These are phyloP conservation scores for Penicillium ucsense DNA, from an alignment of 495 filamentous ascomycete species.

Conservation along the genomic window DNA sequence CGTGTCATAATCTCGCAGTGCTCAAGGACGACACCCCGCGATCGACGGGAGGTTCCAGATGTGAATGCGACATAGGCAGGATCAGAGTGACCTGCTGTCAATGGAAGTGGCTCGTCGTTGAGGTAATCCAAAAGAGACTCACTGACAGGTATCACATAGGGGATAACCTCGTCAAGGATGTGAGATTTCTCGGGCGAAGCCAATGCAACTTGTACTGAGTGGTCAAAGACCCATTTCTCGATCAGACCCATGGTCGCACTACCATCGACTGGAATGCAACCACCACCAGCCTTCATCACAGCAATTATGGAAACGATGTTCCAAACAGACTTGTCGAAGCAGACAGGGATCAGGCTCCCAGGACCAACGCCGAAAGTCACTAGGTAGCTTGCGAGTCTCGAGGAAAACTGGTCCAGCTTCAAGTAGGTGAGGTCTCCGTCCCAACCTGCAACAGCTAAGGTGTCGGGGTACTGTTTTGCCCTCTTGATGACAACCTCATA, in stretches of 20 bases:
- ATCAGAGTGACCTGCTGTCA: constrained; percentile 15
- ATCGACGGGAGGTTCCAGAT: constrained; percentile 29
- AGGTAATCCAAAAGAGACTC: constrained; percentile 31
- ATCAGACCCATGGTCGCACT: constrained; percentile 15
- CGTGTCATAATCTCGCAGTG: constrained; percentile 35
- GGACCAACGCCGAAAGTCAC: constrained; percentile 28
- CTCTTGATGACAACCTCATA: constrained; percentile 36
- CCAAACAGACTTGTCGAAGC: constrained; percentile 33
- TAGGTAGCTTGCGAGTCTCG: constrained; percentile 35
- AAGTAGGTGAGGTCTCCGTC: constrained; percentile 43
- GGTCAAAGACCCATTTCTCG: constrained; percentile 30
- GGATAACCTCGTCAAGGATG: constrained; percentile 26
- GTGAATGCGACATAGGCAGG: constrained; percentile 49
- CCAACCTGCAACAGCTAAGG: constrained; percentile 35
- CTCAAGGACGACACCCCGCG: constrained; percentile 30
- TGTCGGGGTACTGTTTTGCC: constrained; percentile 23
- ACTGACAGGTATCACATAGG: constrained; percentile 32
- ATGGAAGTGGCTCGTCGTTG: constrained; percentile 6
- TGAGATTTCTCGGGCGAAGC: constrained; percentile 30
- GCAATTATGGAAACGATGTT: constrained; percentile 31
- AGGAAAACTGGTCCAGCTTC: constrained; percentile 37
- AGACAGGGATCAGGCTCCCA: constrained; percentile 27
- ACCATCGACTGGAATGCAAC: constrained; percentile 30
- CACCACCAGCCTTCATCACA: constrained; percentile 35
- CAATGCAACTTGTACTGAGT: constrained; percentile 31